Conservation (phyloP, 2,329 filamentous ascomycete species). For the Sphaceloma murrayae region DNA sequence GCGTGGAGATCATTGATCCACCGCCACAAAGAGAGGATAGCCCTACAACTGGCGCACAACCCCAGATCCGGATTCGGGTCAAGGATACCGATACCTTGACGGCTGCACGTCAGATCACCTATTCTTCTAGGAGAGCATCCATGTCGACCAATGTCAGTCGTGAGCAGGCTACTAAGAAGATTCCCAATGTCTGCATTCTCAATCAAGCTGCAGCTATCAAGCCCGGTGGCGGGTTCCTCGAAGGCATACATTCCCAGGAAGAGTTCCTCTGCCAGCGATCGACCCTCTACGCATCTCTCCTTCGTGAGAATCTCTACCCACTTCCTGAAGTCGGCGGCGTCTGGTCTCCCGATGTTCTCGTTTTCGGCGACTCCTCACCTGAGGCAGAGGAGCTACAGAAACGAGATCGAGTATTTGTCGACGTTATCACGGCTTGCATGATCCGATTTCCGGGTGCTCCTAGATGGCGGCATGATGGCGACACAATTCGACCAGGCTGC, state of each 20-base stretch:
- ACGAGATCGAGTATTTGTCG: constrained; percentile 48
- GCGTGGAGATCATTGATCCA: constrained; percentile 41
- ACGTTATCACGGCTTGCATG: constrained; percentile 51
- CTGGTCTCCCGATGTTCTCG: constrained; percentile 50
- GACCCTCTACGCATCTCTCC: constrained; percentile 50
- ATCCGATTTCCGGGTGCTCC: constrained; percentile 42
- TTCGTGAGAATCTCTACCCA: constrained; percentile 47
- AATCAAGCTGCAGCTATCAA: constrained; percentile 56
- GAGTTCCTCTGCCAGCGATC: constrained; percentile 53
- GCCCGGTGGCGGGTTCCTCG: constrained; percentile 52
- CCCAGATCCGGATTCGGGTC: constrained; percentile 36
- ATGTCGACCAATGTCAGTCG: constrained; percentile 4
- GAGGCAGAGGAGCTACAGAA: constrained; percentile 35
- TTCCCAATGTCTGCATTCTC: constrained; percentile 43
- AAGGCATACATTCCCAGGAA: constrained; percentile 52
- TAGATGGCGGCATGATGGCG: constrained; percentile 13
- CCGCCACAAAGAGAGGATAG: constrained; percentile 20
- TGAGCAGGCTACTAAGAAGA: constrained; percentile 4
- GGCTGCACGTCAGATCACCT: constrained; percentile 37
- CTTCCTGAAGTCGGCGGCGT: constrained; percentile 49
- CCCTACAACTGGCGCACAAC: background rate
- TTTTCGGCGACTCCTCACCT: constrained; percentile 41
- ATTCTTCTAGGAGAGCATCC: constrained; percentile 19
- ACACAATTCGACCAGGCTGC: constrained; percentile 22
- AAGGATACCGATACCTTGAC: constrained; percentile 45